Base-by-base conservation (phyloP, 257 asterid genomes). In the Petunia secreta region DNA sequence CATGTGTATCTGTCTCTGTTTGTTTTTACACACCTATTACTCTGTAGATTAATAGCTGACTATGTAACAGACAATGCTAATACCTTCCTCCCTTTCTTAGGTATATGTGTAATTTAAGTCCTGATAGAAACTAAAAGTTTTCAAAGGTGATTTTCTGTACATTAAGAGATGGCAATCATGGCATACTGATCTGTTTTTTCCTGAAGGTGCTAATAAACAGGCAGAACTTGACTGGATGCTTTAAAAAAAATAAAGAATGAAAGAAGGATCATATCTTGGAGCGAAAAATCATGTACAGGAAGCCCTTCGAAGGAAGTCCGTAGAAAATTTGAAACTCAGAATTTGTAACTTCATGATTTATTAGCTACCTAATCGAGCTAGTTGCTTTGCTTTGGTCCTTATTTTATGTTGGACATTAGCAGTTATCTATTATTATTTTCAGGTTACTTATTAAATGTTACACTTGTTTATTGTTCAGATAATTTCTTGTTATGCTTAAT, bases 261-360 rank as follows among this genome's bases (percentile, higher is more conserved):
- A 15, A 1, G 5, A 37, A 63, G 1, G 44, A 63, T 5, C 8
- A 68, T n/a, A 44, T 68, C 76, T 54, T 41, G 14, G n/a, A 41
- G 39, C 16, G 57, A 68, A 68, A 15, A 68, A n/a, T 68, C 7
- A 4, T 68, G 75, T 68, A n/a, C n/a, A 4, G 41, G 75, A 66
- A 67, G 48, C 76, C 58, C 40, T 69, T 44, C 25, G 58, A 4
- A 69, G 76, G 55, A 69, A 44, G 41, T 25, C 75, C n/a, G 46
- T 68, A 68, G 40, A 44, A 16, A 68, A 8, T 68, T n/a, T 13
- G 46, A 43, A 68, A 25, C 58, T 69, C 58, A 10, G 11, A 36
- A 16, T 16, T 69, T 46, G n/a, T 46, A 68, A 46, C 10, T 69
- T 46, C 76, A 69, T 46, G 76, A 46, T 40, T 46, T 46, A 58